phyloP scores from a whole-genome alignment of 805 yeast species.

The Wickerhamomyces chambardii region DNA sequence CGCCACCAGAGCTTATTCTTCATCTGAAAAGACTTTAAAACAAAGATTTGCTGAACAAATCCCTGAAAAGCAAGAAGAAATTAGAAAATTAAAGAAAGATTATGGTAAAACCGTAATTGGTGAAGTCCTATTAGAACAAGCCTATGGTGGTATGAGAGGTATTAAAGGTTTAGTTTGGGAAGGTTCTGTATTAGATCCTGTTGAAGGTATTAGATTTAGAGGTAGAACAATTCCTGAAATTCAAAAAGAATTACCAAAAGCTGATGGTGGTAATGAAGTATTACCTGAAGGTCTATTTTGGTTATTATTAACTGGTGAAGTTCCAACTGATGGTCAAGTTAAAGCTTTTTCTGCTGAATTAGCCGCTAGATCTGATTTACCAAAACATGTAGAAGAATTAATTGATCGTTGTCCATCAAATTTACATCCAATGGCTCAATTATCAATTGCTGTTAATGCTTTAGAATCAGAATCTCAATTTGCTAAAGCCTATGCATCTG shows the following conservation, averaged over 20 bases:
- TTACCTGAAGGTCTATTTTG: constrained; percentile 74
- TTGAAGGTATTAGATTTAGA: constrained; percentile 71
- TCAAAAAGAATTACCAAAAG: constrained; percentile 56
- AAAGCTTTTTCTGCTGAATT: constrained; percentile 47
- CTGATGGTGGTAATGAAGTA: constrained; percentile 37
- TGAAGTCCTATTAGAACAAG: constrained; percentile 69
- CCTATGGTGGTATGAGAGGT: constrained; percentile 84
- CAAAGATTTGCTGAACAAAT: constrained; percentile 83
- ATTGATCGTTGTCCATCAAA: constrained; percentile 56
- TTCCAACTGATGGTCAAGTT: constrained; percentile 54
- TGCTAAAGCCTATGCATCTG: constrained; percentile 64
- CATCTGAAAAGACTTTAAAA: constrained; percentile 51
- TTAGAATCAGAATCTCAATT: constrained; percentile 64
- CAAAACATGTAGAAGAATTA: constrained; percentile 51
- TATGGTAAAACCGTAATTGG: constrained; percentile 32
- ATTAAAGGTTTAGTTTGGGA: constrained; percentile 72
- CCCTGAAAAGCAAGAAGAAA: constrained; percentile 83
- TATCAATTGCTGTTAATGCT: constrained; percentile 67
- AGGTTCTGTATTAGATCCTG: constrained; percentile 68
- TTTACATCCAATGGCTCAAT: constrained; percentile 81
- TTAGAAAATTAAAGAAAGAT: constrained; percentile 30
- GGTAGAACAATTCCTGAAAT: constrained; percentile 69
- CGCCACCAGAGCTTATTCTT: neutral
- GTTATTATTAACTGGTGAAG: constrained; percentile 68
- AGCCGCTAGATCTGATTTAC: constrained; percentile 57